These are phyloP conservation scores for Fusarium virguliforme DNA, from an alignment of 2,329 filamentous ascomycete genomes.

Conservation along the genomic window DNA sequence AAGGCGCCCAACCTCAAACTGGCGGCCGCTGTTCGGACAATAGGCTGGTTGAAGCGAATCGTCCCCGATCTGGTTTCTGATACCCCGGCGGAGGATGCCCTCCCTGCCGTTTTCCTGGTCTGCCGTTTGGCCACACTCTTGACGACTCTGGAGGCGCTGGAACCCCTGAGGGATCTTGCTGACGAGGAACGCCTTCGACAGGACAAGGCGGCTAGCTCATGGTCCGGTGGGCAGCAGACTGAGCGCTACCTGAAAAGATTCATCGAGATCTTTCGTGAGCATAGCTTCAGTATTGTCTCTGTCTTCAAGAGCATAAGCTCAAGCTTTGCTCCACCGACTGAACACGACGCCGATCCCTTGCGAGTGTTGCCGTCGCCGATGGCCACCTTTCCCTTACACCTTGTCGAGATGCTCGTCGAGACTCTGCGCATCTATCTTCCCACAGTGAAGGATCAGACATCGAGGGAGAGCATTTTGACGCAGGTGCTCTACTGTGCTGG, in stretches of 20 bases:
- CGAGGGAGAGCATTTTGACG: constrained; percentile 89
- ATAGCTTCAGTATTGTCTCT: constrained; percentile 95
- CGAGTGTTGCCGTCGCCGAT: constrained; percentile 81
- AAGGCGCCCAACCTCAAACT: constrained; percentile 87
- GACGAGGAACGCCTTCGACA: constrained; percentile 81
- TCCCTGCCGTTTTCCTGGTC: constrained; percentile 89
- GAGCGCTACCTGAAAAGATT: constrained; percentile 95
- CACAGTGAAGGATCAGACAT: constrained; percentile 83
- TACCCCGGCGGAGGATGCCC: constrained; percentile 71
- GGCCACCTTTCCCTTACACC: constrained; percentile 86
- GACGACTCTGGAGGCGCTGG: constrained; percentile 84
- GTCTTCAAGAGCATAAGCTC: constrained; percentile 89
- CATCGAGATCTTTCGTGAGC: constrained; percentile 97
- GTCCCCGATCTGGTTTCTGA: constrained; percentile 78
- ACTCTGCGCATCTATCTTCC: constrained; percentile 85
- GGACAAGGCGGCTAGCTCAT: constrained; percentile 61
- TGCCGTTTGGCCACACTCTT: constrained; percentile 87
- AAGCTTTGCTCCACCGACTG: constrained; percentile 48
- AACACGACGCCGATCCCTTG: constrained; percentile 56
- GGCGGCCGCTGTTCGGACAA: constrained; percentile 89
- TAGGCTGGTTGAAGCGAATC: constrained; percentile 91
- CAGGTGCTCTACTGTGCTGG: constrained; percentile 95
- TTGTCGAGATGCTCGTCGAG: constrained; percentile 85
- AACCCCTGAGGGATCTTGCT: constrained; percentile 88
- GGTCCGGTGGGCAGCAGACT: constrained; percentile 88